A percentile compares a stretch with the other conserved stretches of the same genome.
Conservation (phyloP, 192 early-diverging fungal genomes). For the Phycomyces blakesleeanus region DNA sequence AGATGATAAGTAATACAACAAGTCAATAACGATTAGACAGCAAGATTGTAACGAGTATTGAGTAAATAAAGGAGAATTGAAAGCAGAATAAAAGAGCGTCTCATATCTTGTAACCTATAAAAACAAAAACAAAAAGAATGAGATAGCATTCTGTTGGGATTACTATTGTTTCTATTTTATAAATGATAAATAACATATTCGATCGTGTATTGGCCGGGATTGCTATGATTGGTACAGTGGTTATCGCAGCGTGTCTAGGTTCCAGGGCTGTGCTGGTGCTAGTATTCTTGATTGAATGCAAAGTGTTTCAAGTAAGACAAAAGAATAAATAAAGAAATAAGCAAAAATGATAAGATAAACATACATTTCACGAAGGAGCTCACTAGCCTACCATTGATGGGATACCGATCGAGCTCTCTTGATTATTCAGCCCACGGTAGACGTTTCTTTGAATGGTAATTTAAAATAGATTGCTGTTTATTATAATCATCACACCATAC, state of each 20-base stretch:
- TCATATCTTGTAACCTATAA: no score
- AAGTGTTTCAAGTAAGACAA: slow-evolving; percentile 7
- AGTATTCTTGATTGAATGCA: slow-evolving; percentile 1
- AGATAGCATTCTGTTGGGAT: neutral
- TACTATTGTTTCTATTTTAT: slow-evolving; percentile 1
- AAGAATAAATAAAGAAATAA: neutral
- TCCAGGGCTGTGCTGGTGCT: neutral
- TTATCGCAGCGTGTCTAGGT: neutral
- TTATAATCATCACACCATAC: no score
- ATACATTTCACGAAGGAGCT: neutral
- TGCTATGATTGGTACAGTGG: neutral
- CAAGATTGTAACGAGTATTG: no score
- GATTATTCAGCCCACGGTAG: neutral
- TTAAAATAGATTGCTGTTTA: neutral
- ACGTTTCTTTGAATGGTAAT: neutral
- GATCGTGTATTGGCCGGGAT: neutral
- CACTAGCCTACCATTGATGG: neutral
- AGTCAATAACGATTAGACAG: no score
- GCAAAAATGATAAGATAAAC: neutral
- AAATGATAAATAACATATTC: neutral
- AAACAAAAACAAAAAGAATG: no score
- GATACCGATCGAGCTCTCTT: neutral
- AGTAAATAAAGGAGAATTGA: neutral
- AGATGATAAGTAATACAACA: no score
- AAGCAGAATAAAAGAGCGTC: no score